Evolutionary conservation across 352 stramenopile genomes (phyloP), one percentile per base, ranked within the genome.

Genomic region (Phytophthora fragariaefolia): DNA sequence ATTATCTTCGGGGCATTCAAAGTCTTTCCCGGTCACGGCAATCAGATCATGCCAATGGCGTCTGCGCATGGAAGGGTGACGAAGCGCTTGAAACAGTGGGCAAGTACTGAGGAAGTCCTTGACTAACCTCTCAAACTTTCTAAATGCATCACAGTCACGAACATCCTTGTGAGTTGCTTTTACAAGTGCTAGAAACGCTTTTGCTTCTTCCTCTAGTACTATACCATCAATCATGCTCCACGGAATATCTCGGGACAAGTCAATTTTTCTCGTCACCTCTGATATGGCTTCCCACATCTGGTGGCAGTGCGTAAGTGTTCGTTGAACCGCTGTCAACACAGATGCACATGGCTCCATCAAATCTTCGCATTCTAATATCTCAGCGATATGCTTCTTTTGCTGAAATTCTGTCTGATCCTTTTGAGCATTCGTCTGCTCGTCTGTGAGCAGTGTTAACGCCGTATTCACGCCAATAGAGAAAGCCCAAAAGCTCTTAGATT

Each of bases 171-270:
- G 79, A 0, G 93, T 87, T 12, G 83, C 78, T 67, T 99, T 99
- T 8, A 98, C 88, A 9, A 98, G 83, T 43, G 66, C 71, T 57
- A 92, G 63, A 49, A 95, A 92, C 7, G 63, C 53, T 67, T 99
- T 99, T 10, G 89, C 89, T 60, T 97, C 94, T 71, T 98, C 96
- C 65, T 99, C 96, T 9, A 99, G 66, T 20, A 95, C 81, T 26
- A 98, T 78, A 3, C 92, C 83, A 59, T 98, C 87, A 15, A 99
- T 82, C 76, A 97, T 86, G 36, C 73, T 82, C 97, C 96, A 99
- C 27, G 97, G 83, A 58, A 98, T 80, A 30, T 93, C 85, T 69
- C 95, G 91, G 0, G 80, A 91, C 30, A 95, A 69, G 32, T 91
- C 78, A 30, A 98, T 93, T 72, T 98, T 98, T 6, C 77, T 78